Evolutionary conservation across 2,329 filamentous ascomycete genomes (phyloP).

Genomic region (Fusarium concolor): DNA sequence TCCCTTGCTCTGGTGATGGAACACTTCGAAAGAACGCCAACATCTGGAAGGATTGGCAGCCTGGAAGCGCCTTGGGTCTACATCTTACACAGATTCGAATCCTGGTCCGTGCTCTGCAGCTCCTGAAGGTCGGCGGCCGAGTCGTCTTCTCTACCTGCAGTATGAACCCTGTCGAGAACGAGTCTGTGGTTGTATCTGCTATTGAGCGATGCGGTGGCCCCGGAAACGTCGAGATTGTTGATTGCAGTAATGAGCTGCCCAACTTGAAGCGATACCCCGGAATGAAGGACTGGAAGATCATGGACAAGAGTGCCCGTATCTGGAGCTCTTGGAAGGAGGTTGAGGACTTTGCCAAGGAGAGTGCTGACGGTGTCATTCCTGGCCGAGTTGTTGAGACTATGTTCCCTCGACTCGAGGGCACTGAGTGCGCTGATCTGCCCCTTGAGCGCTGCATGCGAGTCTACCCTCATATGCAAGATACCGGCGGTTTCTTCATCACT

Average conservation of each 20-base stretch:
- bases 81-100: conserved; percentile 91
- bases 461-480: conserved; percentile 95
- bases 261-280: conserved; percentile 81
- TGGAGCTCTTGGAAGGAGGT: conserved; percentile 88
- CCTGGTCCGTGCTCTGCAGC: conserved; percentile 89
- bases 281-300: conserved; percentile 86
- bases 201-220: conserved; percentile 90
- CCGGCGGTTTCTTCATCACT: conserved; percentile 96
- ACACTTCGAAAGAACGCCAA: conserved; percentile 93
- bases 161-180: conserved; percentile 98
- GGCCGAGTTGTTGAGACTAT: conserved; percentile 81
- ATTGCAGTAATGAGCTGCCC: conserved; percentile 82
- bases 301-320: conserved; percentile 84
- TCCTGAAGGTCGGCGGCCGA: conserved; percentile 93
- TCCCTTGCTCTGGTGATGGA: conserved; percentile 96
- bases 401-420: conserved; percentile 75
- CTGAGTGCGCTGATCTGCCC: conserved; percentile 72
- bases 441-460: conserved; percentile 92
- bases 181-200: conserved; percentile 88
- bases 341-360: conserved; percentile 73
- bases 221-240: conserved; percentile 83
- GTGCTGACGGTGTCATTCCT: conserved; percentile 65
- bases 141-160: conserved; percentile 99
- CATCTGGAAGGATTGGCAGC: conserved; percentile 95
- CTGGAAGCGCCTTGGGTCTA: conserved; percentile 86